Conservation (phyloP, 495 filamentous ascomycete genomes). For the Immersiella caudata region DNA sequence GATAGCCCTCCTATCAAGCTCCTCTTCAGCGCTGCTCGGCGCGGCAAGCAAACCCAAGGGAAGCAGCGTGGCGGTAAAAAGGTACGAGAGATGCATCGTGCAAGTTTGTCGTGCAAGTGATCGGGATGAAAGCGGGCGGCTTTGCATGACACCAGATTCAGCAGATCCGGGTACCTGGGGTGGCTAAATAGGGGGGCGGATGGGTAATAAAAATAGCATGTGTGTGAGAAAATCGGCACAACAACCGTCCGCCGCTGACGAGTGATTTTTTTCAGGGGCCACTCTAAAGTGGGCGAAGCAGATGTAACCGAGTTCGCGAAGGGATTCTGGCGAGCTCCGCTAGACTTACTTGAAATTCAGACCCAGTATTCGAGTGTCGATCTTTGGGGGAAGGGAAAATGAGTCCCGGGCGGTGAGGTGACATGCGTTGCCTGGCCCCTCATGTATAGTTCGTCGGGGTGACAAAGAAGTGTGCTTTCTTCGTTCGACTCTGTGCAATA, state of each 20-base stretch:
- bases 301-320: background rate
- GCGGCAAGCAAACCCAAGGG: background rate
- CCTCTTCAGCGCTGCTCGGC: background rate
- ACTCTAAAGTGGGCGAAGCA: background rate
- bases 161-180: background rate
- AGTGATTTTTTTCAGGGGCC: background rate
- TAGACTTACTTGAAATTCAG: too few species aligned
- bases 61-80: background rate
- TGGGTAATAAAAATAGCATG: background rate
- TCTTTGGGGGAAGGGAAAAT: too few species aligned
- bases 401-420: too few species aligned
- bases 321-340: too few species aligned
- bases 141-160: background rate
- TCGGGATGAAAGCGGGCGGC: background rate
- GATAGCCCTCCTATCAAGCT: constrained; percentile 2
- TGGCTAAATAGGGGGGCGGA: background rate
- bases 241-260: background rate
- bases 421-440: too few species aligned
- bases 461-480: too few species aligned
- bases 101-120: too few species aligned
- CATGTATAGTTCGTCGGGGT: too few species aligned
- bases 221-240: background rate
- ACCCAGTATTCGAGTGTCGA: too few species aligned
- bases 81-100: background rate
- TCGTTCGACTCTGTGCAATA: too few species aligned